Base-by-base conservation (phyloP, 2,329 filamentous ascomycete genomes). In the Hypoxylon sp. region DNA sequence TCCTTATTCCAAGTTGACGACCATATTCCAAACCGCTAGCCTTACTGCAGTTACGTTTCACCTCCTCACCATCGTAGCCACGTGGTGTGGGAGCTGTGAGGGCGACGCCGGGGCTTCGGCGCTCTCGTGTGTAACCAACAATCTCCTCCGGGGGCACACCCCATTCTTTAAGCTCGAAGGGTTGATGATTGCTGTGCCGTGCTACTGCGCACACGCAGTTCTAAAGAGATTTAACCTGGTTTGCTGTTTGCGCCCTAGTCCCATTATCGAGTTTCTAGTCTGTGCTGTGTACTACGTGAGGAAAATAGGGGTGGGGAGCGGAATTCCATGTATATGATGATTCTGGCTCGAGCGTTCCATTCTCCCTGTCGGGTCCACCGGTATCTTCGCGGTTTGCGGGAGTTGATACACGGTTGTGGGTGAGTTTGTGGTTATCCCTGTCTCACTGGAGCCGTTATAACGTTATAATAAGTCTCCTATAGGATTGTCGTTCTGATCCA, bases 161-260 rank as follows among this genome's bases (percentile, higher is more conserved):
- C 19, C 53, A 17, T 58, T 59, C 29, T 59, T 58, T 58, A 56
- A 62, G 53, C 21, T 46, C 11, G 37, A 63, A 59, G 53, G 48
- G 55, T 63, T 24, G 53, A 46, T 60, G 55, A 55, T 63, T 24
- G 53, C 46, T 60, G 55, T 44, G 56, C 65, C 61, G 54, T 60
- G 24, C 58, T 31, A 17, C 29, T 11, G 21, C 55, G 4, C 35
- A 35, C 39, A 27, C 53, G 4, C 27, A 31, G 50, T 32, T 19
- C 31, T 24, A 48, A 10, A n/a, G 7, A 29, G 37, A 17, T 32
- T 2, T 44, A 24, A 15, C 31, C 50, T 44, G 6, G 39, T 21
- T 47, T 47, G 21, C n/a, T 47, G 8, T 15, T 37, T 39, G n/a
- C 15, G 8, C 44, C 50, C 55, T 54, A 48, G 44, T 46, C 29